Conservation (phyloP, 2,329 filamentous ascomycete species). For the Aspergillus carbonarius region DNA sequence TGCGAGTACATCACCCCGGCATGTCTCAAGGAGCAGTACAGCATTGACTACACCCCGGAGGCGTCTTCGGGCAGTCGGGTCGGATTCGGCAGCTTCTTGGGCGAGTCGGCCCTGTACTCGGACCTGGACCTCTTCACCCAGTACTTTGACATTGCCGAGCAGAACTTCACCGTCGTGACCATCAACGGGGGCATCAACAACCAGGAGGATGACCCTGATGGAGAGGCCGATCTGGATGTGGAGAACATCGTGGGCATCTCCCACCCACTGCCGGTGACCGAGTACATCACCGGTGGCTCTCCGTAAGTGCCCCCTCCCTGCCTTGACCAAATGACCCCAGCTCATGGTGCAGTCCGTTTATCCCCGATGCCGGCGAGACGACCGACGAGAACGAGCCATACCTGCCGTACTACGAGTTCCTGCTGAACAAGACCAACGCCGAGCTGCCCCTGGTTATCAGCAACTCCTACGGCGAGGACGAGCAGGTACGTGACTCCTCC, state of each 20-base stretch:
- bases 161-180: constrained; percentile 34
- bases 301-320: neutral
- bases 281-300: constrained; percentile 6
- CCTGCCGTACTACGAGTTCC: constrained; percentile 60
- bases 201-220: constrained; percentile 43
- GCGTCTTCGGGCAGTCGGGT: constrained; percentile 49
- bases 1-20: constrained; percentile 41
- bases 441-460: constrained; percentile 62
- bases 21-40: constrained; percentile 53
- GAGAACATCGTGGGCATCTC: constrained; percentile 57
- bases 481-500: constrained; percentile 34
- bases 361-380: constrained; percentile 46
- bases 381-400: constrained; percentile 66
- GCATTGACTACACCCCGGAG: constrained; percentile 49
- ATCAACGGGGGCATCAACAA: constrained; percentile 45
- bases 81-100: constrained; percentile 54
- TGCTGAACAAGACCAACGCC: constrained; percentile 50
- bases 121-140: constrained; percentile 48
- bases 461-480: constrained; percentile 67
- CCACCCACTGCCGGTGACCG: constrained; percentile 52
- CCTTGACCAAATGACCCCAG: too few species aligned
- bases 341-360: constrained; percentile 41
- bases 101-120: constrained; percentile 49
- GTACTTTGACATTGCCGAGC: constrained; percentile 43
- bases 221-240: constrained; percentile 62